A percentile compares a stretch with the other conserved stretches of the same genome.
These are phyloP conservation scores for Botrytis porri DNA, from an alignment of 2,329 filamentous ascomycete species.

Conservation along the genomic window DNA sequence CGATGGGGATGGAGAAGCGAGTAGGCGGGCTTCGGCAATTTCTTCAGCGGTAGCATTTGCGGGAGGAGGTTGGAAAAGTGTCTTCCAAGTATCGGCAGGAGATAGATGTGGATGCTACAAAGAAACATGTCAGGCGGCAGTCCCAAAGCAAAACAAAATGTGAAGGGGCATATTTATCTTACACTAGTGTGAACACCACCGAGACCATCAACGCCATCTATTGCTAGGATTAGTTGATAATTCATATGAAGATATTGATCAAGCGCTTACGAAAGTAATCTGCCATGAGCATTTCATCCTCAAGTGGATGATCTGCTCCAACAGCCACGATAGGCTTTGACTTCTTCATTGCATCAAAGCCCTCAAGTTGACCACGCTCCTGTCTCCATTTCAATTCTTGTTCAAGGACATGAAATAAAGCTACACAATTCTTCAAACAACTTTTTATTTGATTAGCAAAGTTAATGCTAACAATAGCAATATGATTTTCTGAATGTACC, in stretches of 20 bases:
- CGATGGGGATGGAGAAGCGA: constrained; percentile 43
- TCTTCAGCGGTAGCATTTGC: constrained; percentile 47
- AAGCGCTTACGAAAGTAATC: constrained; percentile 78
- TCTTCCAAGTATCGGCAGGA: constrained; percentile 70
- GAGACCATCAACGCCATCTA: constrained; percentile 73
- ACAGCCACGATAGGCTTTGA: constrained; percentile 82
- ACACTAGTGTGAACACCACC: constrained; percentile 67
- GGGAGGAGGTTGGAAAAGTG: constrained; percentile 55
- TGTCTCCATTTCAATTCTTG: constrained; percentile 84
- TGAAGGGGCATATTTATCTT: constrained; percentile 29
- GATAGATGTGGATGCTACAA: constrained; percentile 67
- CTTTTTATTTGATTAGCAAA: constrained; percentile 42
- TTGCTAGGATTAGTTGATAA: constrained; percentile 22
- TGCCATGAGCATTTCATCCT: constrained; percentile 74
- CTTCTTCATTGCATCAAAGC: constrained; percentile 69
- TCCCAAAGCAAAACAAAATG: neutral
- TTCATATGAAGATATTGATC: neutral
- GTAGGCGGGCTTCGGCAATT: constrained; percentile 37
- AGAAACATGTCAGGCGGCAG: constrained; percentile 22
- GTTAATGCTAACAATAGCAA: neutral
- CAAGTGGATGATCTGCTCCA: constrained; percentile 80
- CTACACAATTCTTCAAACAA: constrained; percentile 84
- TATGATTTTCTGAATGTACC: constrained; percentile 47
- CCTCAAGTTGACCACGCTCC: constrained; percentile 60
- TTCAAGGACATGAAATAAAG: constrained; percentile 87